Percentiles rank a stretch among this genome's conserved stretches.
phyloP scores from a whole-genome alignment of 805 yeast species.

The Clavispora santaluciae region DNA sequence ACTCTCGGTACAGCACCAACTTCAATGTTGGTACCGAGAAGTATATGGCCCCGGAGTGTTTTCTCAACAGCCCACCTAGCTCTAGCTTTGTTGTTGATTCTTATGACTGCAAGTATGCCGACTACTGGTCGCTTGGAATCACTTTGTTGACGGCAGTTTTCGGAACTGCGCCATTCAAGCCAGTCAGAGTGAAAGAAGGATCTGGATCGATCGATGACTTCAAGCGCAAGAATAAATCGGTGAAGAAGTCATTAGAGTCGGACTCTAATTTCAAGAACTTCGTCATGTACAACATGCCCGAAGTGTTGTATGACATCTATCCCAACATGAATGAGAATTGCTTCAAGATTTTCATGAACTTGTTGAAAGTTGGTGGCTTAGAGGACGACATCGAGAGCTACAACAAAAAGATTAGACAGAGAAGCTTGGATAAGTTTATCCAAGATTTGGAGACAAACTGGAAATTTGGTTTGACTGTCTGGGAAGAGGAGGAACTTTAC shows the following conservation, averaged over 20 bases:
- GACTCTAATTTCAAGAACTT: conserved; percentile 45
- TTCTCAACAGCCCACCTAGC: conserved; percentile 13
- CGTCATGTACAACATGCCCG: conserved; percentile 30
- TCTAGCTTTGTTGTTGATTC: conserved; percentile 6
- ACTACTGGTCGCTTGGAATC: conserved; percentile 52
- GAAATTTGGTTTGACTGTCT: conserved; percentile 41
- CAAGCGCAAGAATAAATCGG: conserved; percentile 4
- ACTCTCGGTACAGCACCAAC: conserved; percentile 18
- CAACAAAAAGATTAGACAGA: conserved; percentile 19
- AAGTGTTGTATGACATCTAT: conserved; percentile 45
- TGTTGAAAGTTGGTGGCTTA: conserved; percentile 33
- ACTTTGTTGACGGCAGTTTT: conserved; percentile 46
- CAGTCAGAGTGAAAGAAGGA: conserved; percentile 11
- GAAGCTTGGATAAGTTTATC: conserved; percentile 35
- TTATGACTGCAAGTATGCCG: conserved; percentile 45
- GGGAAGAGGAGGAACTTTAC: conserved; percentile 35
- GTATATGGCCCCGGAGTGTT: conserved; percentile 55
- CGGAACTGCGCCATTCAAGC: conserved; percentile 50
- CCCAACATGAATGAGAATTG: conserved; percentile 41
- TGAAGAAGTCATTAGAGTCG: conserved; percentile 15
- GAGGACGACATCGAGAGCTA: conserved; percentile 28
- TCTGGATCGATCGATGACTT: conserved; percentile 8
- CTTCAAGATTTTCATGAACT: conserved; percentile 36
- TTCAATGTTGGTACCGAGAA: conserved; percentile 53
- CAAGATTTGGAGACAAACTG: conserved; percentile 24